Base-by-base conservation (phyloP, 371 early-diverging fungal genomes). In the Smittium culicis region DNA sequence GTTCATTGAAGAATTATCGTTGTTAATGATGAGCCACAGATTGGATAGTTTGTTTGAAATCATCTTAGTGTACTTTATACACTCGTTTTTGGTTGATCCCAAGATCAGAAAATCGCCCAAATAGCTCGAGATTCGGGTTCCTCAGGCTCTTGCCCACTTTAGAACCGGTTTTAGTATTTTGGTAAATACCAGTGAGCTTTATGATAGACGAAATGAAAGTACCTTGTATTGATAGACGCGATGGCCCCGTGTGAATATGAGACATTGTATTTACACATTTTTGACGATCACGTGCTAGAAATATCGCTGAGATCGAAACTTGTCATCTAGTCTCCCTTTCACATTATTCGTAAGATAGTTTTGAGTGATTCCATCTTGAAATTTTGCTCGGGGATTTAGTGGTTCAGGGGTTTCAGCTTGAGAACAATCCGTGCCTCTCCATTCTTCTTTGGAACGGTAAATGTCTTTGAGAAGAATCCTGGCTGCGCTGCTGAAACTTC, bases 1-100 rank as follows among this genome's bases (percentile, higher is more conserved):
- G 11, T 30, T 34, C 14, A 5, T 8, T 28, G 73, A 74, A 33
- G 72, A 74, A 58, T 74, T 74, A 25, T 72, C 72, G 58, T 72
- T 72, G 14, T 55, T 54, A 2, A 30, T 34, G 16, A 31, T 8
- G 29, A 57, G 27, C 27, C 57, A 3, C n/a, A n/a, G 27, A 8
- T 57, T 57, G 14, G 57, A 14, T n/a, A 57, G 57, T 25, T 27
- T 57, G 14, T 57, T 57, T 27, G 27, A 16, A n/a, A 57, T 25
- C 27, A n/a, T 57, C 27, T 3, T 25, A n/a, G 57, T 57, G 27
- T n/a, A 57, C 57, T 57, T 14, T 8, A 5, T 27, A 27, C 57
- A 57, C 27, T 20, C 57, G 5, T 25, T 27, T 27, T 25, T 57
- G 3, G 30, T 65, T 17, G 70, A 72, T 72, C 33, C 27, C 27